Base-by-base conservation (phyloP, 352 stramenopile genomes). In the Globisporangium parvum region DNA sequence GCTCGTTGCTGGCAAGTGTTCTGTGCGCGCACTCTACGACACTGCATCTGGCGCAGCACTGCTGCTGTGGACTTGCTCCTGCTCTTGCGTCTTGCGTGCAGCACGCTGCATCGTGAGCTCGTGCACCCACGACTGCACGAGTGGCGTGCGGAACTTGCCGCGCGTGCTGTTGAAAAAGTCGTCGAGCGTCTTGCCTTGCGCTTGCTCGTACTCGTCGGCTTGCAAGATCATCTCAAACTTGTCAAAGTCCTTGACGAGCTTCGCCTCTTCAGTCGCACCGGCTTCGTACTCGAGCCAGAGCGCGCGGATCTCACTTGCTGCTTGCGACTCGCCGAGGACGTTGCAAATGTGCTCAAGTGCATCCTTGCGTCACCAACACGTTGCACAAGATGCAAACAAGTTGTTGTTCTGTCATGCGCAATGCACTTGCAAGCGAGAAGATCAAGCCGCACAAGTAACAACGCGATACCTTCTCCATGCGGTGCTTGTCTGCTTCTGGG, bases 171-270 rank as follows among this genome's bases (percentile, higher is more conserved):
- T 66, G 67, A 93, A 93, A 56, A 93, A 93, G 53, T 91, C 78
- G 41, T 90, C 69, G 6, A 93, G 67, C 40, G 65, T 51, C 15
- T 80, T 65, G 49, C 73, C 66, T 59, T 93, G 80, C 20, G 67
- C 80, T 35, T 70, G 69, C 55, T 98, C 92, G 66, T 98, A 98
- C 49, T 97, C 87, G 51, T 96, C 75, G 11, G 92, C 92, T 63
- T 98, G 92, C 50, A 98, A 65, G 46, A 97, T 96, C 90, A 98
- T 98, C 67, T 98, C 92, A 55, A 98, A 93, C 67, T 97, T 97
- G 66, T 98, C 92, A 70, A 98, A 94, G 65, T 98, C 92, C 70
- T 97, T 97, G 56, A 98, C 85, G 37, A 96, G 79, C 58, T 85
- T 84, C 18, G 92, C 85, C 61, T 96, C 88, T 47, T 88, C 70